phyloP scores from a whole-genome alignment of 176 grass and related monocot species.

The Rhynchospora pubera region DNA sequence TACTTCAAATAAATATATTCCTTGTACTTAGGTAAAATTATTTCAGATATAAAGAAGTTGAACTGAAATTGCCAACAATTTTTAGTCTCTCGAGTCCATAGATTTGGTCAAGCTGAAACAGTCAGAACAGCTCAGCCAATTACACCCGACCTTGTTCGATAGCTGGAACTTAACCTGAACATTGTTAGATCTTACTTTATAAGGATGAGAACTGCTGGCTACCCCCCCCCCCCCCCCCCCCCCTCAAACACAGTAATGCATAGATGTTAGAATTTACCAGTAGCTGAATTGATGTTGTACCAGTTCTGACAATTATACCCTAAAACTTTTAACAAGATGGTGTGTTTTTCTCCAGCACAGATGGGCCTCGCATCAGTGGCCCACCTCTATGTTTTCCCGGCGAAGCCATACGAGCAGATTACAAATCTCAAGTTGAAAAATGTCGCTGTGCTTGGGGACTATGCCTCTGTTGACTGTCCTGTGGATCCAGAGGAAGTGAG shows the following conservation, averaged over 20 bases:
- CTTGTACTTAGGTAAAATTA: background rate
- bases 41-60: background rate
- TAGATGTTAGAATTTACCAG: background rate
- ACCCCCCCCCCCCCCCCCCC: too few relatives aligned
- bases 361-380: constrained; percentile 84
- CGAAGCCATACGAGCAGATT: constrained; percentile 70
- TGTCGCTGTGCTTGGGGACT: constrained; percentile 84
- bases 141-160: background rate
- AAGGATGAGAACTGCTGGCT: background rate
- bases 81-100: too few relatives aligned
- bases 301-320: background rate
- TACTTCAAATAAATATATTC: background rate
- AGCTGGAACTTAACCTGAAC: background rate
- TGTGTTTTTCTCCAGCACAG: constrained; percentile 63
- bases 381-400: constrained; percentile 93
- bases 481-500: constrained; percentile 82
- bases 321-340: constrained; percentile 16
- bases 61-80: background rate
- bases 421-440: constrained; percentile 46
- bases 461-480: constrained; percentile 65
- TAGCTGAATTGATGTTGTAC: background rate
- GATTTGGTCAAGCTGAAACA: background rate
- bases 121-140: background rate
- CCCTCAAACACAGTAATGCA: background rate
- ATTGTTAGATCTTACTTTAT: background rate